A percentile compares a stretch with the other conserved stretches of the same genome.
phyloP scores from a whole-genome alignment of 805 yeast genomes.

The Wickerhamiella sorbophila region DNA sequence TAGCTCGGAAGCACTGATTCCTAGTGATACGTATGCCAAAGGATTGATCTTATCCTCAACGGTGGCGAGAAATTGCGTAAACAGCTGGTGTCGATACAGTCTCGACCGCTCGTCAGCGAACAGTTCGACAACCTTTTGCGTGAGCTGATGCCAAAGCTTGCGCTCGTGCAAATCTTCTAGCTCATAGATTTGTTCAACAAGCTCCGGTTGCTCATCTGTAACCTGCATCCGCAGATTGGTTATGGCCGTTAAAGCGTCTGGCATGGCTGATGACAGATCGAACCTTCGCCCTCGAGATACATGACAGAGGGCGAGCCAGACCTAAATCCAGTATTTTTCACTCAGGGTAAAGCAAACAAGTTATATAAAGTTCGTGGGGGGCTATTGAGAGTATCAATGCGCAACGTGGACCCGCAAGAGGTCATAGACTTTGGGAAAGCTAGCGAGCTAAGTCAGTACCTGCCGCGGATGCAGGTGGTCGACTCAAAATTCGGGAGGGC shows the following conservation, averaged over 20 bases:
- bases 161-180: conserved; percentile 79
- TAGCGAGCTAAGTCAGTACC: conserved; percentile 8
- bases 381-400: conserved; percentile 25
- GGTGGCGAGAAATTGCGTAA: conserved; percentile 50
- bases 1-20: conserved; percentile 39
- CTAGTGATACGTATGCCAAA: conserved; percentile 62
- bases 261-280: not conserved
- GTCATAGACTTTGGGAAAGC: conserved; percentile 20
- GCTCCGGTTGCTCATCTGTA: conserved; percentile 38
- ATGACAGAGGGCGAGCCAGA: not conserved
- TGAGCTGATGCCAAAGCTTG: conserved; percentile 90
- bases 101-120: conserved; percentile 41
- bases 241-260: conserved; percentile 1
- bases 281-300: not conserved
- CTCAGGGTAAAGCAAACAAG: conserved; percentile 12
- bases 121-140: conserved; percentile 47
- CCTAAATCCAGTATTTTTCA: not conserved
- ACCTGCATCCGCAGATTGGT: conserved; percentile 25
- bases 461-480: conserved; percentile 9
- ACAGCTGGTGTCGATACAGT: conserved; percentile 49
- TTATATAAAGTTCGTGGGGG: conserved; percentile 19
- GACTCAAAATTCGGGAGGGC: conserved; percentile 9
- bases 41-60: conserved; percentile 64
- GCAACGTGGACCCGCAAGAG: conserved; percentile 28
- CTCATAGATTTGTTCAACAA: conserved; percentile 45